Conservation (phyloP, 495 filamentous ascomycete genomes). For the Astrocystis sublimbata region DNA sequence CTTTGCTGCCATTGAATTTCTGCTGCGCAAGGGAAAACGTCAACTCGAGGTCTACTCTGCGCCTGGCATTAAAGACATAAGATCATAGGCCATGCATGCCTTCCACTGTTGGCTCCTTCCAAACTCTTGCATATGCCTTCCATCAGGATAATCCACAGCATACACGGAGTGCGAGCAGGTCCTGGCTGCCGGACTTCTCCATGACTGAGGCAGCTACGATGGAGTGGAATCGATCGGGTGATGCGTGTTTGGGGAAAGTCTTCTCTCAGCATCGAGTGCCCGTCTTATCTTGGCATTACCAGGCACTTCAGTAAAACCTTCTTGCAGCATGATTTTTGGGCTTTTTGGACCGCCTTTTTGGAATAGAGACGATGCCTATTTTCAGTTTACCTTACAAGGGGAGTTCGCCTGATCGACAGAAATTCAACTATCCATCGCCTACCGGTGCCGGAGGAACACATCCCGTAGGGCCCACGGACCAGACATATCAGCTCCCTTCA, state of each 20-base stretch:
- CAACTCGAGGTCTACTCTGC: conserved; percentile 85
- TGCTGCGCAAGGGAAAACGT: conserved; percentile 78
- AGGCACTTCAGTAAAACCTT: conserved; percentile 24
- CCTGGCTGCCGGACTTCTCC: background rate
- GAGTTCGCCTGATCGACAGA: conserved; percentile 46
- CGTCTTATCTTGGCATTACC: conserved; percentile 8
- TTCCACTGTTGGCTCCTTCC: conserved; percentile 4
- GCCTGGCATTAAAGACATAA: conserved; percentile 81
- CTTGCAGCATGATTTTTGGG: conserved; percentile 29
- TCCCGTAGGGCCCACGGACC: conserved; percentile 38
- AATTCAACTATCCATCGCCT: conserved; percentile 34
- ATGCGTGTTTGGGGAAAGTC: background rate
- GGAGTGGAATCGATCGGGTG: background rate
- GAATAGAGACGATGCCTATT: conserved; percentile 48
- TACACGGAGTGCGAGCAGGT: background rate
- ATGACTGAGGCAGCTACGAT: background rate
- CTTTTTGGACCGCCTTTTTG: conserved; percentile 36
- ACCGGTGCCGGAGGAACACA: conserved; percentile 25
- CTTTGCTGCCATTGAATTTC: conserved; percentile 83
- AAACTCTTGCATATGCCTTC: background rate
- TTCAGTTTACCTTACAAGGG: conserved; percentile 53
- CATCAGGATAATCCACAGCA: background rate
- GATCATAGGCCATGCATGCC: conserved; percentile 31
- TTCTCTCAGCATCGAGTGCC: conserved; percentile 5
- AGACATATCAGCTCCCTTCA: conserved; percentile 38